Evolutionary conservation across 1,139 yeast genomes (phyloP).

Genomic region (Diutina rugosa): DNA sequence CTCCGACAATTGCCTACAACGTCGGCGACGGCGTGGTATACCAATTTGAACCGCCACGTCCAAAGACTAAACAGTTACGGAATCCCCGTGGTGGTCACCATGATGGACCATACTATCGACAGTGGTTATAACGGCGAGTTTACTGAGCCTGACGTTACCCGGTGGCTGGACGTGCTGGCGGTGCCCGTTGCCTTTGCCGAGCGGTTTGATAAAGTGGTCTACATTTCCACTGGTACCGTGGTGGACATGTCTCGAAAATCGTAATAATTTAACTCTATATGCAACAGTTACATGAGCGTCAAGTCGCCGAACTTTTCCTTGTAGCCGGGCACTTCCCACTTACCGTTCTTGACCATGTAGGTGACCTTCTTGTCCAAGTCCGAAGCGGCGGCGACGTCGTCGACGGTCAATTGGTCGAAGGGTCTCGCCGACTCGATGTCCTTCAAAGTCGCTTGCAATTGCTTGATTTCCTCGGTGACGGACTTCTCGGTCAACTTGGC

Average conservation of each 20-base stretch:
- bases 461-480: constrained; percentile 75
- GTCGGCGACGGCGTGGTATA: neutral
- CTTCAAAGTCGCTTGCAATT: constrained; percentile 75
- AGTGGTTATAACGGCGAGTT: neutral
- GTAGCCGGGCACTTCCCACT: constrained; percentile 98
- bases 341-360: constrained; percentile 93
- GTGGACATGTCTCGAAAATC: neutral
- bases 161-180: neutral
- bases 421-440: constrained; percentile 97
- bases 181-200: neutral
- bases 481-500: constrained; percentile 89
- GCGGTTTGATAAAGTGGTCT: neutral
- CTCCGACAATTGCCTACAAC: neutral
- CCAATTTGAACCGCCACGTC: neutral
- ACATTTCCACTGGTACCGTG: neutral
- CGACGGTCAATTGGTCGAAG: constrained; percentile 91
- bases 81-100: neutral
- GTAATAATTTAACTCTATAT: neutral
- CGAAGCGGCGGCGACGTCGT: constrained; percentile 90
- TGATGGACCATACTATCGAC: neutral
- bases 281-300: constrained; percentile 63
- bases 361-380: constrained; percentile 93
- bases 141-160: neutral
- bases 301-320: constrained; percentile 94
- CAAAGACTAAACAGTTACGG: neutral